Evolutionary conservation across 2,329 filamentous ascomycete species (phyloP).

Genomic region (Ampelomyces quisqualis): DNA sequence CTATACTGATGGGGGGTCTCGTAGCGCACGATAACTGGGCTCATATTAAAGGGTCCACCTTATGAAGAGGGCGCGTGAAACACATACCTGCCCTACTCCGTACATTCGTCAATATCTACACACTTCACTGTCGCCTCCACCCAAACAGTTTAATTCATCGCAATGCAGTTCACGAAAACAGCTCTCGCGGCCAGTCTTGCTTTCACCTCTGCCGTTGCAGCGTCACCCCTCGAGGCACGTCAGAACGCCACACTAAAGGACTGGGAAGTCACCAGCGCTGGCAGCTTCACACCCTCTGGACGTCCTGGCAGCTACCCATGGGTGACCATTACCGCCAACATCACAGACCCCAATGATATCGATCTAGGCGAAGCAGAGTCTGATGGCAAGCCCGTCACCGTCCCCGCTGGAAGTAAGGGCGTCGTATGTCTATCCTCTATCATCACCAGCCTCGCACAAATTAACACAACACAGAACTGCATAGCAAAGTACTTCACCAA

Average conservation of each 20-base stretch:
- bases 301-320: slow-evolving; percentile 25
- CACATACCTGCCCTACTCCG: background rate
- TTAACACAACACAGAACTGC: slow-evolving; percentile 20
- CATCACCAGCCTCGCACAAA: background rate
- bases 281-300: slow-evolving; percentile 11
- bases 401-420: slow-evolving; percentile 21
- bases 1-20: background rate
- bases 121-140: background rate
- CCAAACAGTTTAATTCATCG: background rate
- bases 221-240: slow-evolving; percentile 14
- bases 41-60: background rate
- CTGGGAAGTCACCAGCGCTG: slow-evolving; percentile 21
- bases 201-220: slow-evolving; percentile 7
- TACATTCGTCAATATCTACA: background rate
- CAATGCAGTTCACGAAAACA: slow-evolving; percentile 10
- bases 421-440: slow-evolving; percentile 3
- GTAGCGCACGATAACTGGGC: background rate
- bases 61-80: background rate
- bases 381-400: slow-evolving; percentile 9
- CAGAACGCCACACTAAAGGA: slow-evolving; percentile 17
- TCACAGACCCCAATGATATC: slow-evolving; percentile 32
- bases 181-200: slow-evolving; percentile 12
- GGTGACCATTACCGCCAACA: slow-evolving; percentile 21
- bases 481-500: slow-evolving; percentile 23
- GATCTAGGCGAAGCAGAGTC: slow-evolving; percentile 10